Evolutionary conservation across 176 grass and related monocot genomes (phyloP), one percentile per base, ranked within the genome.

Genomic region (Raddia distichophylla): DNA sequence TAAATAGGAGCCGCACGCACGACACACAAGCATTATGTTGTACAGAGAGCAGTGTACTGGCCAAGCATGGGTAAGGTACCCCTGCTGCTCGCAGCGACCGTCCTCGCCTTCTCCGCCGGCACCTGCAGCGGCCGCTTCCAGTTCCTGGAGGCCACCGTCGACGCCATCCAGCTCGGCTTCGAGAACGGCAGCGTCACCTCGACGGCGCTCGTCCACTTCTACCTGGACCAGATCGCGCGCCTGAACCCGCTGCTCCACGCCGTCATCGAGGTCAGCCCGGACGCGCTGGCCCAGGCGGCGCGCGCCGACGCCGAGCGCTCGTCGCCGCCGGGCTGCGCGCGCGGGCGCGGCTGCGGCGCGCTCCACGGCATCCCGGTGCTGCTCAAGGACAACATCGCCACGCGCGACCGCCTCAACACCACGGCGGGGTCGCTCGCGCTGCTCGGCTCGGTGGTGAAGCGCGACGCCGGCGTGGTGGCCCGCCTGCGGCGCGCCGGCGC

Each of bases 331-430:
- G 59, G 8, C 9, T 15, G 37, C 37, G 4, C 37, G 37, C 27
- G 27, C 27, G 27, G 27, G 27, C 37, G 27, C 1, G 3, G 20
- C 59, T 27, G 20, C 19, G 52, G 64, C 40, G 74, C 50, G 8
- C 79, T 86, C 17, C 83, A 86, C 48, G 79, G 88, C 37, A 68
- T 90, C 52, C 83, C 88, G 16, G 60, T 90, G 8, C 55, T 90
- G 55, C 33, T 90, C 44, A 90, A 87, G 88, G 88, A 90, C 71
- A 74, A 70, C 33, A 90, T 90, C 64, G 84, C 40, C 54, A 75
- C 84, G 9, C n/a, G 13, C 32, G 84, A 80, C 74, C 46, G 40
- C 61, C 84, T 90, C 40, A 90, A 90, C 79, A 80, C 80, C 1
- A 90, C 84, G 11, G 84, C 80, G 27, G 80, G 80, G 49, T 90